These are phyloP conservation scores for Sporothrix variecibatus DNA, from an alignment of 2,329 filamentous ascomycete genomes.

Conservation along the genomic window DNA sequence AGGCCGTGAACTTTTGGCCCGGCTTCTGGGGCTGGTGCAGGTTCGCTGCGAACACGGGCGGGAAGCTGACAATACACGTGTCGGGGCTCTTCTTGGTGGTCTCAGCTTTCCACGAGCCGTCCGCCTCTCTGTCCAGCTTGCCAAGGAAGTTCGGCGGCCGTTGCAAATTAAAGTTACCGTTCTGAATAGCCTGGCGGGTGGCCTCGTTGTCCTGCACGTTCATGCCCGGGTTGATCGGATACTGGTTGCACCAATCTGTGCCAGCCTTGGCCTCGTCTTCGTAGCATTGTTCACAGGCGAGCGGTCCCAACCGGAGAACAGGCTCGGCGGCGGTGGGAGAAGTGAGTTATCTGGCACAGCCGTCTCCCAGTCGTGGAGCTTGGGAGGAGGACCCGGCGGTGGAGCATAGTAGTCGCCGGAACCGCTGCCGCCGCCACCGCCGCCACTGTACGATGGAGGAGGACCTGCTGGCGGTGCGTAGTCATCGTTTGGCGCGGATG, in stretches of 20 bases:
- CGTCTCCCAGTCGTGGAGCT: slow-evolving; percentile 66
- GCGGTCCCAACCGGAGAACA: slow-evolving; percentile 63
- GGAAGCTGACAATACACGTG: slow-evolving; percentile 64
- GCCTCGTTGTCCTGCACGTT: slow-evolving; percentile 36
- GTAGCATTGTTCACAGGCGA: slow-evolving; percentile 70
- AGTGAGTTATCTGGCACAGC: slow-evolving; percentile 72
- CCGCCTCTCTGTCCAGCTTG: slow-evolving; percentile 46
- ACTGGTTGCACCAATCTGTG: slow-evolving; percentile 63
- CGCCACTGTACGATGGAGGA: slow-evolving; percentile 32
- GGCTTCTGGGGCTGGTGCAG: slow-evolving; percentile 54
- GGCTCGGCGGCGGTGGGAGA: slow-evolving; percentile 70
- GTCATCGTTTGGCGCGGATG: slow-evolving; percentile 25
- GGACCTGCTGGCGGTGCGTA: slow-evolving; percentile 32
- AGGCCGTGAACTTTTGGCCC: slow-evolving; percentile 54
- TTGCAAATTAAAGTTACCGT: slow-evolving; percentile 57
- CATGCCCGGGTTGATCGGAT: slow-evolving; percentile 59
- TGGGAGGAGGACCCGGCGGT: slow-evolving; percentile 41
- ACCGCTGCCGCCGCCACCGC: background rate
- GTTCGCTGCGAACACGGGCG: slow-evolving; percentile 66
- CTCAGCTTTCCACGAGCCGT: slow-evolving; percentile 55
- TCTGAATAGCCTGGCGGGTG: slow-evolving; percentile 47
- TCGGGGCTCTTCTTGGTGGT: slow-evolving; percentile 54
- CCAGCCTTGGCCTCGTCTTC: slow-evolving; percentile 54
- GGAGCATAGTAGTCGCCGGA: slow-evolving; percentile 36
- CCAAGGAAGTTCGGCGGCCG: slow-evolving; percentile 53